These are phyloP conservation scores for Oryza officinalis DNA, from an alignment of 176 grass and related monocot genomes.

Conservation along the genomic window DNA sequence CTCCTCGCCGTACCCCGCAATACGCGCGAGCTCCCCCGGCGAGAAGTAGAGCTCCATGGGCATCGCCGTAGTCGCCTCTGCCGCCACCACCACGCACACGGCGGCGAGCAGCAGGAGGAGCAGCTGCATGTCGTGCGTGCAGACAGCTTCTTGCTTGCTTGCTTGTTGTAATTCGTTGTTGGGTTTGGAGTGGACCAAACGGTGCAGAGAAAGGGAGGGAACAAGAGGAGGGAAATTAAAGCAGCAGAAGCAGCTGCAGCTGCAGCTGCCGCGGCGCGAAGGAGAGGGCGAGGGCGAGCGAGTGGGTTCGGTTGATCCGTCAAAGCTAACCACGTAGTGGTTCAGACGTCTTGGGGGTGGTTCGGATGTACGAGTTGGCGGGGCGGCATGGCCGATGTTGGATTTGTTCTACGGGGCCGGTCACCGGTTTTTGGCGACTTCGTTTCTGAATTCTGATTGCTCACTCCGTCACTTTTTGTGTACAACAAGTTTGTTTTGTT, in stretches of 20 bases:
- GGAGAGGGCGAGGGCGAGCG: too few species aligned
- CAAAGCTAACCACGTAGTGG: background rate
- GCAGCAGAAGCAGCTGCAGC: too few species aligned
- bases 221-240: background rate
- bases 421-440: background rate
- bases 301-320: background rate
- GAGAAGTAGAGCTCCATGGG: constrained; percentile 61
- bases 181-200: background rate
- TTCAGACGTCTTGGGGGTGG: background rate
- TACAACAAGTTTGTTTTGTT: too few species aligned
- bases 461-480: background rate
- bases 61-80: background rate
- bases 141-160: background rate
- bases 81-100: background rate
- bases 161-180: background rate
- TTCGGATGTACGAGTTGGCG: background rate
- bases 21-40: constrained; percentile 51
- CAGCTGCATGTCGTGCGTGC: background rate
- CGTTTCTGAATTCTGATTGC: background rate
- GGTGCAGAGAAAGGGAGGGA: background rate
- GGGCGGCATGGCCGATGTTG: background rate
- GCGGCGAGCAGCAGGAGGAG: constrained; percentile 9
- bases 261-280: background rate
- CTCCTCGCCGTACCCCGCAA: constrained; percentile 79
- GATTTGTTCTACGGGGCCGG: background rate